These are phyloP conservation scores for Fusarium metavorans DNA, from an alignment of 2,329 filamentous ascomycete species.

Conservation along the genomic window DNA sequence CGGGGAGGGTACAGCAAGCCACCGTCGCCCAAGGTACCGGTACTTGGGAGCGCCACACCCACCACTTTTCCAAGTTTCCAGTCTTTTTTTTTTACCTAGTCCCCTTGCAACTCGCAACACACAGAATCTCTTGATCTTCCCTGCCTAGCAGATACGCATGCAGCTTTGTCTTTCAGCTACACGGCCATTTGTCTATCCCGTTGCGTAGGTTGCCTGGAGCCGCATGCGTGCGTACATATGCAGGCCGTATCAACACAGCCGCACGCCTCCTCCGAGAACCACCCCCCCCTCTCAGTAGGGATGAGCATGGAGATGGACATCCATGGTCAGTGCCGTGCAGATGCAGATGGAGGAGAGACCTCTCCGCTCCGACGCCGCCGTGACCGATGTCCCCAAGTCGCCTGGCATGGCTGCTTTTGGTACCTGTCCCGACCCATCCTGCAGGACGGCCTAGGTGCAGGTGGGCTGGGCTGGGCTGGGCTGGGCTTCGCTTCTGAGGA, in stretches of 20 bases:
- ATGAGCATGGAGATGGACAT: not conserved
- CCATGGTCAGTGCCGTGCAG: conserved; percentile 37
- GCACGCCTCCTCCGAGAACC: conserved; percentile 38
- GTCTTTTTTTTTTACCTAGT: not conserved
- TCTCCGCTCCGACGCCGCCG: conserved; percentile 6
- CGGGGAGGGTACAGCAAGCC: conserved; percentile 24
- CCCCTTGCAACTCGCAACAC: conserved; percentile 10
- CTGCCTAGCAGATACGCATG: not conserved
- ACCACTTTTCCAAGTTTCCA: conserved; percentile 20
- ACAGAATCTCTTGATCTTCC: conserved; percentile 7
- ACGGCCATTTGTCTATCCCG: not conserved
- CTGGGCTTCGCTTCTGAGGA: conserved; percentile 6
- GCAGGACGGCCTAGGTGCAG: conserved; percentile 4
- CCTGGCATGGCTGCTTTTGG: conserved; percentile 12
- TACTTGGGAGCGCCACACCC: conserved; percentile 40
- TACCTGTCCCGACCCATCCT: conserved; percentile 2
- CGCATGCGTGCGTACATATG: conserved; percentile 24
- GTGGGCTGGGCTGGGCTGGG: conserved; percentile 16
- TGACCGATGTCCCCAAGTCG: conserved; percentile 6
- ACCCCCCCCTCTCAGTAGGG: conserved; percentile 20
- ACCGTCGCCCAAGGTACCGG: conserved; percentile 34
- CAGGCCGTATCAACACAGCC: conserved; percentile 36
- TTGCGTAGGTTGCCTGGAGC: conserved; percentile 6
- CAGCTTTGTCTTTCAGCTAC: conserved; percentile 19
- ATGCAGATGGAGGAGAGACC: conserved; percentile 22